Evolutionary conservation across 768 basidiomycete genomes (phyloP).

Genomic region (Candolleomyces eurysporus): DNA sequence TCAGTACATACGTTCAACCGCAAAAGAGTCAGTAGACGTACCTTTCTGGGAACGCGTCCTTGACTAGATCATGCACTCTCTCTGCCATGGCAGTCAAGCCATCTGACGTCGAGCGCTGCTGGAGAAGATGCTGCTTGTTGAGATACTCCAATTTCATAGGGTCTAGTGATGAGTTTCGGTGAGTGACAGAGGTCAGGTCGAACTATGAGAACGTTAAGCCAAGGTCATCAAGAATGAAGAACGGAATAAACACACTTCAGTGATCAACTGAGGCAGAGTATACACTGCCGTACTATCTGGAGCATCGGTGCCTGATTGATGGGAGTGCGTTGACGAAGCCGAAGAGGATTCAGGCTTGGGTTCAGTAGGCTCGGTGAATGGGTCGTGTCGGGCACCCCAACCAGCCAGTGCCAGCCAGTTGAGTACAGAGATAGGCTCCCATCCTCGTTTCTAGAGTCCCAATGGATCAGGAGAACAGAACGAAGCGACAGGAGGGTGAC

Average conservation of each 20-base stretch:
- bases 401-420: constrained; percentile 97
- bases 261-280: constrained; percentile 61
- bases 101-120: constrained; percentile 45
- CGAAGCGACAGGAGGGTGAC: constrained; percentile 12
- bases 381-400: constrained; percentile 67
- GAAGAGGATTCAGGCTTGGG: constrained; percentile 15
- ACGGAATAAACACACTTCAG: constrained; percentile 40
- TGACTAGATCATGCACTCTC: constrained; percentile 52
- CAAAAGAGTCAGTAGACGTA: constrained; percentile 21
- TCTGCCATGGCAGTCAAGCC: constrained; percentile 54
- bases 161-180: constrained; percentile 81
- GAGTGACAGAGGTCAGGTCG: constrained; percentile 72
- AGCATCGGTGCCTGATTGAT: constrained; percentile 29
- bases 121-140: constrained; percentile 83
- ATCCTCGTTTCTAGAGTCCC: constrained; percentile 65
- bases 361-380: background rate
- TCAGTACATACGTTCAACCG: background rate
- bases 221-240: background rate
- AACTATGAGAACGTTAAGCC: constrained; percentile 46
- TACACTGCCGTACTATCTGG: constrained; percentile 68
- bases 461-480: background rate
- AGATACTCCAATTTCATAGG: constrained; percentile 78
- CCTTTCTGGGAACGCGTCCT: constrained; percentile 60
- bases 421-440: constrained; percentile 85
- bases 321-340: constrained; percentile 19